Evolutionary conservation across 352 stramenopile genomes (phyloP), one percentile per base, ranked within the genome.

Genomic region (Pythium myriotylum): DNA sequence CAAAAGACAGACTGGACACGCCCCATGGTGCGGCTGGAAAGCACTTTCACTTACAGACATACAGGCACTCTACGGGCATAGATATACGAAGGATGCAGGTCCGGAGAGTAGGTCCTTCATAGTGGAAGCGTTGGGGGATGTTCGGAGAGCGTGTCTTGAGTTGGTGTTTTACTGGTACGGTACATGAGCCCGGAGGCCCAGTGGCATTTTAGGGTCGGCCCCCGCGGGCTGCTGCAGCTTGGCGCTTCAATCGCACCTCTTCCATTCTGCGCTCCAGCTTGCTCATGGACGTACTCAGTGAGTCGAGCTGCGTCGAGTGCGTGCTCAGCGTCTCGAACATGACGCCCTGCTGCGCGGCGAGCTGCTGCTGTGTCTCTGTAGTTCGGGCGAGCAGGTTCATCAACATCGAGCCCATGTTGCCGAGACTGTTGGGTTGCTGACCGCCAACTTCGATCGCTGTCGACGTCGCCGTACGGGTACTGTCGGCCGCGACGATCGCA

Each of bases 241-340:
- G 55, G 56, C 63, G 63, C 74, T 88, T 89, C 47, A 92, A 75
- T 47, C 81, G 81, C 65, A 91, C 83, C 54, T 91, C 76, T 57
- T 94, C 85, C 61, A 94, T 86, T 43, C 79, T 81, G 59, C 86
- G 77, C 54, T 94, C 85, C 9, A 94, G 62, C 33, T 79, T 88
- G 62, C 49, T 80, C 81, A 94, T 90, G 24, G 81, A 91, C 49
- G 84, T 64, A 39, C 81, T 80, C 29, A 94, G 69, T 40, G 77
- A 81, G 55, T 94, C 84, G 40, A 94, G 73, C 47, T 94, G 85
- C 61, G 76, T 76, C 68, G 85, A 89, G 76, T 94, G 85, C 35
- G 88, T 76, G n/a, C 85, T 84, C 32, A 94, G 55, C 42, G 85
- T 94, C 73, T 94, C 85, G 43, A 94, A 94, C 85, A 94, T 94